Conservation (phyloP, 2,329 filamentous ascomycete genomes). For the Juglanconis juglandina region DNA sequence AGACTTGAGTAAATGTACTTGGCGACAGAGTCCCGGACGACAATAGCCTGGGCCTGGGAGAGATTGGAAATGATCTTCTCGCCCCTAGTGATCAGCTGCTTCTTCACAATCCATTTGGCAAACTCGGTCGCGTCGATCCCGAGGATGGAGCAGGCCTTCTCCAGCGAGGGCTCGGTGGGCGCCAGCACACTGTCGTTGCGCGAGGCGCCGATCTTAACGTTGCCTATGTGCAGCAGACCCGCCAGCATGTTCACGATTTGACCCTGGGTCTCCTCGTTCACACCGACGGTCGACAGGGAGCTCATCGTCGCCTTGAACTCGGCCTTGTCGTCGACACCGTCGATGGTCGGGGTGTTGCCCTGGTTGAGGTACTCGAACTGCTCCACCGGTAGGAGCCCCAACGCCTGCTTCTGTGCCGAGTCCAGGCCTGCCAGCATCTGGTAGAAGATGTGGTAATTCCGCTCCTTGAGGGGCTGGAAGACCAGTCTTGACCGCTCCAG, state of each 20-base stretch:
- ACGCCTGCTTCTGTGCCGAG: conserved; percentile 74
- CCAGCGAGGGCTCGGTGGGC: conserved; percentile 75
- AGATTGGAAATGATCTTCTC: conserved; percentile 98
- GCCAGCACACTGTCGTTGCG: conserved; percentile 82
- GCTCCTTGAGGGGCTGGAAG: conserved; percentile 94
- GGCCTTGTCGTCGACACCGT: conserved; percentile 91
- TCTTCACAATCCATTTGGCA: conserved; percentile 98
- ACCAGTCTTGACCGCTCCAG: conserved; percentile 93
- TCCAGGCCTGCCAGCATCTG: conserved; percentile 92
- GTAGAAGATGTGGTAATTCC: conserved; percentile 99
- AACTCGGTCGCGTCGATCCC: conserved; percentile 85
- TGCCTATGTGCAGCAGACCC: conserved; percentile 88
- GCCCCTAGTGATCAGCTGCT: conserved; percentile 91
- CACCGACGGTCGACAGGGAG: conserved; percentile 84
- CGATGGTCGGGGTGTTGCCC: conserved; percentile 84
- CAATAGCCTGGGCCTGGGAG: conserved; percentile 86
- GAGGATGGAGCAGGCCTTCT: conserved; percentile 77
- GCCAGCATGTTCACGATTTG: conserved; percentile 89
- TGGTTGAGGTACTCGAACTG: conserved; percentile 97
- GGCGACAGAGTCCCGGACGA: conserved; percentile 94
- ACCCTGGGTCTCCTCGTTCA: conserved; percentile 67
- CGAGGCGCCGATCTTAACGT: conserved; percentile 91
- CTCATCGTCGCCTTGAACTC: conserved; percentile 87
- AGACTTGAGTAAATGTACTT: conserved; percentile 98
- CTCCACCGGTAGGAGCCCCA: conserved; percentile 76